Evolutionary conservation across 352 stramenopile genomes (phyloP), one percentile per base, ranked within the genome.

Genomic region (Pythium dissotocum): DNA sequence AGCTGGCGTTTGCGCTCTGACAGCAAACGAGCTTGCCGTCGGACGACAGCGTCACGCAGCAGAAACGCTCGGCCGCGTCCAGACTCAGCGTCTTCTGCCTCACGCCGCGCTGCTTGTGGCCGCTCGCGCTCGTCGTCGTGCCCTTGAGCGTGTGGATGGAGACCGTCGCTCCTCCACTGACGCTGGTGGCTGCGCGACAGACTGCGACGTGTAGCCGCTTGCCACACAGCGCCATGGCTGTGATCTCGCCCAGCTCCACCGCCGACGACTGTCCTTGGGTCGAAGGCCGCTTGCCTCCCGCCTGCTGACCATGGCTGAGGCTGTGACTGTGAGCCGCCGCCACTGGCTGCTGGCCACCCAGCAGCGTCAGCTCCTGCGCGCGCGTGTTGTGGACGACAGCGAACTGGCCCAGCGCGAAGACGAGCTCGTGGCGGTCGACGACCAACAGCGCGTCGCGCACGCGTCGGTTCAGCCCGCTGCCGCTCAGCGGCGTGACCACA

Each of bases 11-110:
- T 1, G 75, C 70, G 8, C 77, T 73, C 64, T 91, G 85, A 10
- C 67, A 78, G 51, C 80, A 90, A 6, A 91, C 75, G 24, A 93
- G 73, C 48, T 88, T 90, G 0, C 86, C 84, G 56, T 93, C 84
- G 28, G 77, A 76, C 13, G 86, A 94, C 40, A 94, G 72, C 16
- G 84, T 77, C 0, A 77, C 72, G 24, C 79, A 67, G 6, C 75
- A 69, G 40, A 93, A 88, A 16, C 77, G 76, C 33, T 94, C 82
- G 0, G 80, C 75, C 6, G 75, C 69, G 4, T 35, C 33, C 44
- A 82, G 87, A 49, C 67, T 68, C 14, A 93, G 64, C n/a, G 71
- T 82, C 56, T 85, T 85, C 28, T 79, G 63, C 36, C 49, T 38
- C 6, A 63, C 30, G 40, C 63, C 69, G 2, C 54, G 59, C 35